Evolutionary conservation across 805 yeast species (phyloP).

Genomic region (Kockiozyma suomiensis): DNA sequence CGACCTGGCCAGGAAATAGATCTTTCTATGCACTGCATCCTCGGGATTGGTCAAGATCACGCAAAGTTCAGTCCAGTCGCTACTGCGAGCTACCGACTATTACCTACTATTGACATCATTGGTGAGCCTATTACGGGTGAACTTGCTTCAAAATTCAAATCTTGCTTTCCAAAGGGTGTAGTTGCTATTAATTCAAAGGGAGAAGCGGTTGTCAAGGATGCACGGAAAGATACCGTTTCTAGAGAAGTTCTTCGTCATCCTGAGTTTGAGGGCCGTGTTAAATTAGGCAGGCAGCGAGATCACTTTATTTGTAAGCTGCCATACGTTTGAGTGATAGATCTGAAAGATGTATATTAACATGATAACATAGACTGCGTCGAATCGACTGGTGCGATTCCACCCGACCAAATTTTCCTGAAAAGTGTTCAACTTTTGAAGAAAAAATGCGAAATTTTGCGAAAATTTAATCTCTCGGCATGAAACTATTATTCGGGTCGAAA

Average conservation of each 20-base stretch:
- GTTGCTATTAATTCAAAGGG: slow-evolving; percentile 50
- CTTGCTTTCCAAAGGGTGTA: slow-evolving; percentile 93
- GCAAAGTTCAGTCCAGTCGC: slow-evolving; percentile 97
- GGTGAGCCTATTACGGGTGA: slow-evolving; percentile 71
- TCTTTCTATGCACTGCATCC: slow-evolving; percentile 82
- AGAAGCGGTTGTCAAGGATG: slow-evolving; percentile 80
- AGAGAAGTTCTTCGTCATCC: slow-evolving; percentile 94
- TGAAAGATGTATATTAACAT: background rate
- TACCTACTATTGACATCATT: slow-evolving; percentile 81
- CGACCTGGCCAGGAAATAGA: slow-evolving; percentile 97
- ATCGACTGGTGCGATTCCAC: slow-evolving; percentile 94
- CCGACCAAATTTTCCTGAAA: slow-evolving; percentile 93
- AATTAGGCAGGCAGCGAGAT: slow-evolving; percentile 86
- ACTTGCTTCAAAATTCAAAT: slow-evolving; percentile 75
- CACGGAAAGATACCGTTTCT: slow-evolving; percentile 94
- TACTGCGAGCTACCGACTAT: slow-evolving; percentile 90
- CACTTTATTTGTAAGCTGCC: slow-evolving; percentile 66
- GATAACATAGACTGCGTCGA: slow-evolving; percentile 66
- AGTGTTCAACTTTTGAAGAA: slow-evolving; percentile 81
- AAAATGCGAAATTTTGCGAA: slow-evolving; percentile 48
- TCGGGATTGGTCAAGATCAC: slow-evolving; percentile 93
- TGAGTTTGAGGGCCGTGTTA: slow-evolving; percentile 86
- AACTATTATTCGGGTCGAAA: background rate
- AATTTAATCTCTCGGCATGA: slow-evolving; percentile 28
- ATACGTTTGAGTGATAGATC: too few species aligned